A percentile compares a stretch with the other conserved stretches of the same genome.
Conservation (phyloP, 768 basidiomycete species). For the Pleurotus salmoneostramineus region DNA sequence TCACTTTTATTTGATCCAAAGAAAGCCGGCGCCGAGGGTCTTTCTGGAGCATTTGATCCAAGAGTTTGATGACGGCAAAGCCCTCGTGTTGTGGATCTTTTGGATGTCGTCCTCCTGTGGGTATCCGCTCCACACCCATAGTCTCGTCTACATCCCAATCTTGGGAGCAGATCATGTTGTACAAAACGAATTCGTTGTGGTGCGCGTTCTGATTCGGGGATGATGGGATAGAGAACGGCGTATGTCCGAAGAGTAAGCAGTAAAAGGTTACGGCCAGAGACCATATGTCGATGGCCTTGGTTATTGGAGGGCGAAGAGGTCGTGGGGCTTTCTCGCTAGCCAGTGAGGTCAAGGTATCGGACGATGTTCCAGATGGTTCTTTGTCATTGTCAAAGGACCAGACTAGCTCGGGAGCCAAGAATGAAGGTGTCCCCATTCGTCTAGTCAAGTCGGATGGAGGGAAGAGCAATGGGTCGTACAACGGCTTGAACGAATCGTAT, state of each 20-base stretch:
- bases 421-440: constrained; percentile 37
- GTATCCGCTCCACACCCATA: constrained; percentile 33
- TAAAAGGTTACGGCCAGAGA: constrained; percentile 43
- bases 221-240: constrained; percentile 33
- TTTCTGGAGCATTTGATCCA: constrained; percentile 39
- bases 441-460: constrained; percentile 33
- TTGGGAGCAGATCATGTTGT: constrained; percentile 35
- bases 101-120: constrained; percentile 31
- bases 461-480: constrained; percentile 26
- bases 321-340: constrained; percentile 10
- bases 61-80: constrained; percentile 24
- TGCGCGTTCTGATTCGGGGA: constrained; percentile 29
- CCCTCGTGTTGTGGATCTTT: constrained; percentile 24
- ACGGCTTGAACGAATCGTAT: constrained; percentile 1
- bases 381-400: constrained; percentile 28
- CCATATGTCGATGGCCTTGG: constrained; percentile 45
- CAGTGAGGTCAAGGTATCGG: constrained; percentile 15
- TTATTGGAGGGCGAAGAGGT: constrained; percentile 32
- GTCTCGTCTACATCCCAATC: constrained; percentile 33
- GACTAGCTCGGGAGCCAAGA: constrained; percentile 41
- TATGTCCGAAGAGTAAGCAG: constrained; percentile 41
- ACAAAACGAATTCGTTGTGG: constrained; percentile 34
- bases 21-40: constrained; percentile 28
- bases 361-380: constrained; percentile 16
- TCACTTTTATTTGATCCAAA: constrained; percentile 32